phyloP scores from a whole-genome alignment of 73 alveolate species.

The Tetrahymena malaccensis region DNA sequence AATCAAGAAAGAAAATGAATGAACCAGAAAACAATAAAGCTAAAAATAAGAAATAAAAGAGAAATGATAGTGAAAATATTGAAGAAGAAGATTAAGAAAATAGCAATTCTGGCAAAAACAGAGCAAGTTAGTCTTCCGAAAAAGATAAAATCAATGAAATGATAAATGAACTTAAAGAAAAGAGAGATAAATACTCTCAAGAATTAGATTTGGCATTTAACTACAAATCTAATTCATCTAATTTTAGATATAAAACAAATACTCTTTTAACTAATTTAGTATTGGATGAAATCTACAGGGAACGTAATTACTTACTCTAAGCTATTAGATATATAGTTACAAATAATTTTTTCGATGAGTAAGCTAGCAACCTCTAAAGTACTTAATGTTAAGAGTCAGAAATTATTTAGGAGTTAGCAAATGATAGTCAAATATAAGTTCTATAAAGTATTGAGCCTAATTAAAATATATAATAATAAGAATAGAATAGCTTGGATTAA shows the following conservation, averaged over 20 bases:
- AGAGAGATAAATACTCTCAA: not conserved
- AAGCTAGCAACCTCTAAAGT: not conserved
- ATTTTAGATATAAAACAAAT: constrained; percentile 20
- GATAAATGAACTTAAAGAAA: not conserved
- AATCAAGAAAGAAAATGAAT: not conserved
- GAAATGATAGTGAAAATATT: not conserved
- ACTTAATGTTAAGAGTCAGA: not conserved
- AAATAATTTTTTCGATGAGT: constrained; percentile 10
- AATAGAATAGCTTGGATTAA: not conserved
- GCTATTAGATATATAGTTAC: constrained; percentile 12
- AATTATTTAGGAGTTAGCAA: not conserved
- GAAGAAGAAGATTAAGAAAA: not conserved
- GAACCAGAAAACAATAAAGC: not conserved
- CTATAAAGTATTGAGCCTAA: not conserved
- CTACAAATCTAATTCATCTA: constrained; percentile 13
- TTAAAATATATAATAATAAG: too few species aligned
- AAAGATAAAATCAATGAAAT: not conserved
- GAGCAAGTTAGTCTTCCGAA: not conserved
- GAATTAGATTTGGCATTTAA: constrained; percentile 6
- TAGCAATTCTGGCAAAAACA: not conserved
- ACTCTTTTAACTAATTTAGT: constrained; percentile 13
- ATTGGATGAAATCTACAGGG: constrained; percentile 16
- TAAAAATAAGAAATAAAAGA: not conserved
- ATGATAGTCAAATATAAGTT: not conserved
- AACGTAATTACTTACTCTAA: constrained; percentile 13